These are phyloP conservation scores for Vanrija pseudolonga DNA, from an alignment of 1,284 basidiomycete species.

Conservation along the genomic window DNA sequence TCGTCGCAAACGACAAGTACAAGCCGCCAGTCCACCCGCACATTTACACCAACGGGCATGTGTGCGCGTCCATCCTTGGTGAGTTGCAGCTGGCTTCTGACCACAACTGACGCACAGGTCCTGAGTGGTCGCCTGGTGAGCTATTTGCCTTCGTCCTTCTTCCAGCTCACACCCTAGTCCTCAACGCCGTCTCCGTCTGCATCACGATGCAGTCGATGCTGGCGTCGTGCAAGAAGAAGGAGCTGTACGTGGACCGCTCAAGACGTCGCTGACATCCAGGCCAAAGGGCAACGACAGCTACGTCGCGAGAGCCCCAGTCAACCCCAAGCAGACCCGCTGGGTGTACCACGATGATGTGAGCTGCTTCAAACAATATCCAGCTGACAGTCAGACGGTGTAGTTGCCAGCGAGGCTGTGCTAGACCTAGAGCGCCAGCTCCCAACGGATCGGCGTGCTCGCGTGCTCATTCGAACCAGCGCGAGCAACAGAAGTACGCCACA, in stretches of 20 bases:
- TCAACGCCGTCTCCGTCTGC: constrained; percentile 47
- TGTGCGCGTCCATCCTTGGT: constrained; percentile 49
- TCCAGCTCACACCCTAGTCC: constrained; percentile 21
- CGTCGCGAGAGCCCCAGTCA: constrained; percentile 40
- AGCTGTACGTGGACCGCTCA: constrained; percentile 31
- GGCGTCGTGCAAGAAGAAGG: constrained; percentile 48
- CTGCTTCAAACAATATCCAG: background rate
- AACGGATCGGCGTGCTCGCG: background rate
- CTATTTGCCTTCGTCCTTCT: background rate
- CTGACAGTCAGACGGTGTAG: constrained; percentile 16
- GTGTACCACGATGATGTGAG: constrained; percentile 48
- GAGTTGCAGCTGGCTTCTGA: background rate
- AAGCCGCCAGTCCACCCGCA: constrained; percentile 48
- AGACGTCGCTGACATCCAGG: constrained; percentile 18
- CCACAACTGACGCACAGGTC: constrained; percentile 24
- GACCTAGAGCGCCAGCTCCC: background rate
- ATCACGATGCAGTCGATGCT: constrained; percentile 52
- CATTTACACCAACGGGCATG: constrained; percentile 49
- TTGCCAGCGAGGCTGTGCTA: background rate
- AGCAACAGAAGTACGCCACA: too few relatives aligned
- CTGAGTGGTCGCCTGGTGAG: constrained; percentile 46
- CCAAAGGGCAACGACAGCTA: constrained; percentile 47
- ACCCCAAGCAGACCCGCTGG: constrained; percentile 47
- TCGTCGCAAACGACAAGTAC: constrained; percentile 34
- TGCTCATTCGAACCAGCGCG: too few relatives aligned